Percentiles rank a stretch among this genome's conserved stretches.
Evolutionary conservation across 1,284 basidiomycete species (phyloP).

Genomic region (Melampsora abietis-canadensis): DNA sequence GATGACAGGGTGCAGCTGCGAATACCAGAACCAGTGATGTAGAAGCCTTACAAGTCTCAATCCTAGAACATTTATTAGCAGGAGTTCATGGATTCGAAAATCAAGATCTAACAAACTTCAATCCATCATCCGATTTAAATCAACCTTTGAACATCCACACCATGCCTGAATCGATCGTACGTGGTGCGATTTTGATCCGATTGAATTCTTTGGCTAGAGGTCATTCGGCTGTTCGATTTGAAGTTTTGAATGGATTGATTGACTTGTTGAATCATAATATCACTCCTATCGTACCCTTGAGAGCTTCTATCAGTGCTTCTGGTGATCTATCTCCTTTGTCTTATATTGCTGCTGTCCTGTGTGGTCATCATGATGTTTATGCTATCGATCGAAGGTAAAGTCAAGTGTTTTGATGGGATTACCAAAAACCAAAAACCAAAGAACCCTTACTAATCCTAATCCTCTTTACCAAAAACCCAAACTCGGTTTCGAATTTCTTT

Average conservation of each 20-base stretch:
- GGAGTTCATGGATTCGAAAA: constrained; percentile 63
- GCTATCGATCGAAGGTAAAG: constrained; percentile 61
- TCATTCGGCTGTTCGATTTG: constrained; percentile 78
- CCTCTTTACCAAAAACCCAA: no score
- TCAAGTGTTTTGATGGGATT: constrained; percentile 53
- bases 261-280: constrained; percentile 69
- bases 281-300: constrained; percentile 75
- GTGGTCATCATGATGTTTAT: constrained; percentile 71
- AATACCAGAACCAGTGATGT: constrained; percentile 70
- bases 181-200: constrained; percentile 78
- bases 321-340: constrained; percentile 63
- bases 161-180: constrained; percentile 85
- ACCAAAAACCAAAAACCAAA: not conserved
- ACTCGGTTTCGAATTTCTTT: constrained; percentile 28
- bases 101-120: constrained; percentile 47
- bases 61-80: constrained; percentile 73
- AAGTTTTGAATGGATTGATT: constrained; percentile 74
- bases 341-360: constrained; percentile 74
- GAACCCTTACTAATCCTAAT: no score
- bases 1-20: constrained; percentile 56
- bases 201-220: constrained; percentile 74
- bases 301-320: constrained; percentile 75
- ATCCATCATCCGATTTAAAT: constrained; percentile 1
- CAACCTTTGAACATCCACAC: constrained; percentile 59
- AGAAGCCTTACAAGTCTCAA: constrained; percentile 66